These are phyloP conservation scores for Alternaria hordeiaustralica DNA, from an alignment of 2,329 filamentous ascomycete genomes.

Conservation along the genomic window DNA sequence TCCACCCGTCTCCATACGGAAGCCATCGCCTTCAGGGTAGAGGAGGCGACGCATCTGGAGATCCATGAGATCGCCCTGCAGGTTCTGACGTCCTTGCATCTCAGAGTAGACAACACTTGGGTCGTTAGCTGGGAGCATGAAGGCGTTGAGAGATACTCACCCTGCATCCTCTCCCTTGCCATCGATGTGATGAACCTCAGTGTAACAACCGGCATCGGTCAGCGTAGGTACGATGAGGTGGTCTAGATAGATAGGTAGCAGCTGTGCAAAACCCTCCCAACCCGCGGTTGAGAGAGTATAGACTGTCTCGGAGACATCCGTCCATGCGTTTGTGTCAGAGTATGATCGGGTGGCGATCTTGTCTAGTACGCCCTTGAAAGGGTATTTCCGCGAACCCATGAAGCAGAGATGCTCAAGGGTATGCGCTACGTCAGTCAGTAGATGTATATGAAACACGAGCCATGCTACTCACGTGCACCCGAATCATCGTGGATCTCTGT, in stretches of 20 bases:
- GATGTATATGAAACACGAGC: background rate
- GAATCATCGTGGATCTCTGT: slow-evolving; percentile 99
- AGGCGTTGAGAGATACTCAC: slow-evolving; percentile 20
- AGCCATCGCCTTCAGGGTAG: slow-evolving; percentile 89
- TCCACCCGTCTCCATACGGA: slow-evolving; percentile 96
- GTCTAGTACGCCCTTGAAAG: slow-evolving; percentile 93
- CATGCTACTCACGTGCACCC: slow-evolving; percentile 66
- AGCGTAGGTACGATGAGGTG: slow-evolving; percentile 90
- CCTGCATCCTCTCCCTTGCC: slow-evolving; percentile 91
- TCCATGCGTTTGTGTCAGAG: slow-evolving; percentile 96
- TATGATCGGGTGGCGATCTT: slow-evolving; percentile 93
- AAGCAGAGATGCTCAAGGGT: slow-evolving; percentile 61
- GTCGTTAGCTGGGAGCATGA: slow-evolving; percentile 13
- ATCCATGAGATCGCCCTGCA: slow-evolving; percentile 84
- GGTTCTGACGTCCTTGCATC: slow-evolving; percentile 96
- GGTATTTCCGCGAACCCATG: slow-evolving; percentile 86
- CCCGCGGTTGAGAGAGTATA: slow-evolving; percentile 95
- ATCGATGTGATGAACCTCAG: slow-evolving; percentile 95
- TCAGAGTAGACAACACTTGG: slow-evolving; percentile 90
- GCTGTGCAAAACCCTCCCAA: slow-evolving; percentile 96
- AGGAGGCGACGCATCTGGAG: slow-evolving; percentile 78
- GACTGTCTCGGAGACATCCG: slow-evolving; percentile 92
- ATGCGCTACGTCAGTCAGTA: slow-evolving; percentile 47
- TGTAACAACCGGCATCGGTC: slow-evolving; percentile 91
- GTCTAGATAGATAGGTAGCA: slow-evolving; percentile 92